A percentile compares a stretch with the other conserved stretches of the same genome.
Conservation (phyloP, 768 basidiomycete genomes). For the Leccinum variicolor region DNA sequence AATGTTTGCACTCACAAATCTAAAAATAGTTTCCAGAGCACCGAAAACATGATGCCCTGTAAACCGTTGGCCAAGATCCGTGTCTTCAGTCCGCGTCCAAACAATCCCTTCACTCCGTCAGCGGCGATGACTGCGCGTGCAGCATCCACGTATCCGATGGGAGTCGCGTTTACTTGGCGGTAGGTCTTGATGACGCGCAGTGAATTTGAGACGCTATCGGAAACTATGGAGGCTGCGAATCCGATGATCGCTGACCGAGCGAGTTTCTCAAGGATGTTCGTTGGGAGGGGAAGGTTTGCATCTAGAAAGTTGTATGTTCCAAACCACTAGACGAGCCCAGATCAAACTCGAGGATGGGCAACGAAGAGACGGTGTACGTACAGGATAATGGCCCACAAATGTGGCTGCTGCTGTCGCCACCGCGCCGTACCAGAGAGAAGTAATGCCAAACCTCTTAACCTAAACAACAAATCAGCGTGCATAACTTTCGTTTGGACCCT, state of each 20-base stretch:
- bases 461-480: conserved; percentile 24
- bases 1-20: conserved; percentile 62
- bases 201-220: conserved; percentile 85
- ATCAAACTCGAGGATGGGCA: background rate
- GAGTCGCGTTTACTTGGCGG: conserved; percentile 81
- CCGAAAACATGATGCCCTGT: conserved; percentile 87
- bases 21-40: conserved; percentile 89
- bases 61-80: conserved; percentile 87
- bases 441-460: conserved; percentile 74
- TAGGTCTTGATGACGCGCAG: conserved; percentile 95
- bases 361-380: conserved; percentile 31
- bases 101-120: conserved; percentile 77
- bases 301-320: conserved; percentile 81
- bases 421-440: conserved; percentile 86
- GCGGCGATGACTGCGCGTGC: conserved; percentile 69
- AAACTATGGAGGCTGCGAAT: conserved; percentile 80
- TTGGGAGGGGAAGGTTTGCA: conserved; percentile 53
- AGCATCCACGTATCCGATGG: conserved; percentile 76
- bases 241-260: conserved; percentile 87
- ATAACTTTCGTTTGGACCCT: background rate
- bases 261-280: conserved; percentile 55
- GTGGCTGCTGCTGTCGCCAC: conserved; percentile 91
- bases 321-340: conserved; percentile 60
- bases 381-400: conserved; percentile 89
- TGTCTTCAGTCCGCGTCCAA: conserved; percentile 89